Conservation (phyloP, 2,329 filamentous ascomycete species). For the Aspergillus intermedius region DNA sequence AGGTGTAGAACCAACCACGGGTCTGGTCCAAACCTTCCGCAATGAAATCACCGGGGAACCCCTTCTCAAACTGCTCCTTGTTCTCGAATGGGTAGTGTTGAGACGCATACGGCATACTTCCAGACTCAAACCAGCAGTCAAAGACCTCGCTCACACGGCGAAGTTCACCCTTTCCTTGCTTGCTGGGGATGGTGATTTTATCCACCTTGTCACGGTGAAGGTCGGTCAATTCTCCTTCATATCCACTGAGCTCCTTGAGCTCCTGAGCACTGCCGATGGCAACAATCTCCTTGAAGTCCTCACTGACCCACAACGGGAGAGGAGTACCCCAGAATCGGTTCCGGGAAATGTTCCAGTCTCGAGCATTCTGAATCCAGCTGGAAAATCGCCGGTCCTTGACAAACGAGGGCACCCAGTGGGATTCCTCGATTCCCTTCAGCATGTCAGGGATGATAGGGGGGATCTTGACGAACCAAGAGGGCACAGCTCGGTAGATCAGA, state of each 20-base stretch:
- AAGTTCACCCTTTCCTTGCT: constrained; percentile 76
- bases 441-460: constrained; percentile 76
- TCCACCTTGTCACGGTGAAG: constrained; percentile 91
- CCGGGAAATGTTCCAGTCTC: constrained; percentile 91
- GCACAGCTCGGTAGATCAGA: constrained; percentile 84
- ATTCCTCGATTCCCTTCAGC: constrained; percentile 81
- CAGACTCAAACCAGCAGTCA: constrained; percentile 96
- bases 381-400: constrained; percentile 89
- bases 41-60: constrained; percentile 89
- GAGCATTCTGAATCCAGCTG: constrained; percentile 84
- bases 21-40: constrained; percentile 91
- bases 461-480: constrained; percentile 92
- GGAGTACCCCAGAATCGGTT: constrained; percentile 96
- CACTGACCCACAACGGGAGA: constrained; percentile 84
- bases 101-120: constrained; percentile 89
- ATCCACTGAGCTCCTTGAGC: constrained; percentile 79
- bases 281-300: constrained; percentile 78
- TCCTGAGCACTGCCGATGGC: constrained; percentile 81
- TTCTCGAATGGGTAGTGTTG: constrained; percentile 92
- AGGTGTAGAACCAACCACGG: constrained; percentile 92
- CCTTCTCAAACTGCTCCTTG: constrained; percentile 68
- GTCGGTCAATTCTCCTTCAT: constrained; percentile 72
- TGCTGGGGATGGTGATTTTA: constrained; percentile 86
- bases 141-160: constrained; percentile 82
- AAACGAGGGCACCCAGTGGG: constrained; percentile 84